Conservation (phyloP, 352 stramenopile species). For the Pythium guiyangense region DNA sequence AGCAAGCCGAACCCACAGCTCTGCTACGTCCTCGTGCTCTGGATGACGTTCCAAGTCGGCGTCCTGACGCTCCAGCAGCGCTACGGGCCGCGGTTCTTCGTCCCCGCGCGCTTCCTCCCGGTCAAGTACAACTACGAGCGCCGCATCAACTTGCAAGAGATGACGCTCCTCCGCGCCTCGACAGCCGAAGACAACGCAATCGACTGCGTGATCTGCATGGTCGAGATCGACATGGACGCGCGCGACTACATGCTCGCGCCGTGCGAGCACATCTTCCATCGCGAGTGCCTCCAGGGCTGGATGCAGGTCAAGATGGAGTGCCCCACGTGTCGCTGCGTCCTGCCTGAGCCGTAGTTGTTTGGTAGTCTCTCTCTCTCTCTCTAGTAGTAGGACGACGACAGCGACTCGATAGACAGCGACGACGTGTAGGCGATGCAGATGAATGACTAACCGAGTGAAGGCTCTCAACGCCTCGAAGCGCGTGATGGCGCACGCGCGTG, state of each 20-base stretch:
- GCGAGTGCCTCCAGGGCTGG: conserved; percentile 93
- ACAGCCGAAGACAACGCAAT: conserved; percentile 56
- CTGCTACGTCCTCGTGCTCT: conserved; percentile 81
- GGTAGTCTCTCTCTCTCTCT: too few relatives aligned
- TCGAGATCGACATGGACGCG: conserved; percentile 69
- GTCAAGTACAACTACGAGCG: conserved; percentile 98
- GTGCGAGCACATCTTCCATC: conserved; percentile 97
- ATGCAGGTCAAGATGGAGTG: conserved; percentile 98
- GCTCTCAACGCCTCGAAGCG: too few relatives aligned
- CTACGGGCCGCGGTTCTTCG: conserved; percentile 94
- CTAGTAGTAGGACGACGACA: too few relatives aligned
- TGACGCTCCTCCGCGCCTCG: conserved; percentile 53
- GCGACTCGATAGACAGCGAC: background rate
- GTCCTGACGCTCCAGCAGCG: conserved; percentile 90
- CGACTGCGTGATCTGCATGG: conserved; percentile 87
- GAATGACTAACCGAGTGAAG: too few relatives aligned
- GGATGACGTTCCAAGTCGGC: conserved; percentile 91
- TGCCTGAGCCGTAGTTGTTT: conserved; percentile 78
- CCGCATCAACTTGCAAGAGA: conserved; percentile 60
- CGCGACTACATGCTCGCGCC: conserved; percentile 95
- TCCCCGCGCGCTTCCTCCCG: conserved; percentile 93
- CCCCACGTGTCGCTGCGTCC: conserved; percentile 89
- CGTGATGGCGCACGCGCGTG: too few relatives aligned
- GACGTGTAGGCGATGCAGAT: too few relatives aligned
- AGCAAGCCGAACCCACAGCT: conserved; percentile 59